These are phyloP conservation scores for Dictyostelium brefeldianum DNA, from an alignment of 78 protist species.

Conservation along the genomic window DNA sequence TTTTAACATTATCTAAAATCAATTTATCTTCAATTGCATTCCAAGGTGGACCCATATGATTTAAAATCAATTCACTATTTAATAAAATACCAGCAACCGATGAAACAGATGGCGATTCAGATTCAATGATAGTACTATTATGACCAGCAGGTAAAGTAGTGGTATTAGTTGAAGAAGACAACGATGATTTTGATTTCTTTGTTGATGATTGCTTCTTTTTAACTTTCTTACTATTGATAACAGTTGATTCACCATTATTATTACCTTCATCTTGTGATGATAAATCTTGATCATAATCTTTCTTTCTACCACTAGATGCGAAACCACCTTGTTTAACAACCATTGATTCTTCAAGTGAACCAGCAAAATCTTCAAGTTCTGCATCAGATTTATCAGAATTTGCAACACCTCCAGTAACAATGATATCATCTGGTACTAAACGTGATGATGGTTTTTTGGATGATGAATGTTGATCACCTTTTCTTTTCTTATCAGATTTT, in stretches of 20 bases:
- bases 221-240: background rate
- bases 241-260: background rate
- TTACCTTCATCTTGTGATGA: constrained; percentile 33
- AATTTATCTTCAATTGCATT: constrained; percentile 45
- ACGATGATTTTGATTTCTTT: no score
- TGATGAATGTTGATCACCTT: background rate
- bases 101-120: background rate
- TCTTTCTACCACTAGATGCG: background rate
- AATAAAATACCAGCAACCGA: background rate
- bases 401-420: background rate
- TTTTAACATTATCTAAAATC: constrained; percentile 40
- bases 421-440: constrained; percentile 60
- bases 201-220: no score
- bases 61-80: constrained; percentile 5
- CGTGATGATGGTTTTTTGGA: background rate
- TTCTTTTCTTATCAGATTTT: constrained; percentile 8
- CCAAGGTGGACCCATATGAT: constrained; percentile 70
- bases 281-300: constrained; percentile 1
- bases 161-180: background rate
- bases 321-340: background rate
- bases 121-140: background rate
- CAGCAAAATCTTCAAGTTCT: constrained; percentile 73
- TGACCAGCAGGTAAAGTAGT: background rate
- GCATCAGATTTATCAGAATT: constrained; percentile 12
- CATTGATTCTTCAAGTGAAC: constrained; percentile 23